Evolutionary conservation across 371 early-diverging fungal species (phyloP).

Genomic region (Quaeritorhiza haematococci): DNA sequence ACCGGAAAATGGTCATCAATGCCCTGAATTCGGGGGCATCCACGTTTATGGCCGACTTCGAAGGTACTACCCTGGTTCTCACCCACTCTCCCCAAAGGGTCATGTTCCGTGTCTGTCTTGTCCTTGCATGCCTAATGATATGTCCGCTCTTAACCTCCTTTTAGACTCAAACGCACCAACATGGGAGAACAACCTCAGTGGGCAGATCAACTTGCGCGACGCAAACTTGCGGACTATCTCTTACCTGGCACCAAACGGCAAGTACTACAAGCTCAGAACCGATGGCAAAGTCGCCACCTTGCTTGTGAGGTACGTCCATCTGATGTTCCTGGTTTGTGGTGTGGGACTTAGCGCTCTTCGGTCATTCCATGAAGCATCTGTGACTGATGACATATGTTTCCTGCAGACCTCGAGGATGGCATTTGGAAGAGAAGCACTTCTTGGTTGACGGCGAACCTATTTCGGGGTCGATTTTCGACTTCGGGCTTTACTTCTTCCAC

Average conservation of each 20-base stretch:
- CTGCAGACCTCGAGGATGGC: conserved; percentile 93
- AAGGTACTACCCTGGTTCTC: too few species aligned
- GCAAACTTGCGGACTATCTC: conserved; percentile 79
- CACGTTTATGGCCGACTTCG: conserved; percentile 97
- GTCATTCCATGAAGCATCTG: too few species aligned
- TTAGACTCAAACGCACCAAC: conserved; percentile 89
- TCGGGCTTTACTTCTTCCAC: conserved; percentile 94
- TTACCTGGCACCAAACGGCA: conserved; percentile 84
- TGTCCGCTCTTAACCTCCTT: not conserved
- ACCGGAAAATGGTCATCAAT: conserved; percentile 97
- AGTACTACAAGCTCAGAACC: conserved; percentile 78
- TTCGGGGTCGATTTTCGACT: conserved; percentile 92
- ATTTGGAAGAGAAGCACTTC: conserved; percentile 91
- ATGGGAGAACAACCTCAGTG: conserved; percentile 83
- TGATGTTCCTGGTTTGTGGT: too few species aligned
- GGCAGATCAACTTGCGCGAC: conserved; percentile 90
- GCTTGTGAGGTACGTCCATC: conserved; percentile 67
- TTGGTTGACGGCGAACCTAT: conserved; percentile 84
- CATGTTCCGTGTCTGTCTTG: conserved; percentile 11
- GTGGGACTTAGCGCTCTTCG: too few species aligned
- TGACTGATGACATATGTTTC: too few species aligned
- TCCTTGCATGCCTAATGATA: conserved; percentile 12
- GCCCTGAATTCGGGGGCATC: conserved; percentile 88
- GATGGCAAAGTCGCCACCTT: conserved; percentile 83
- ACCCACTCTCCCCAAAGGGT: too few species aligned